Base-by-base conservation (phyloP, 2,329 filamentous ascomycete species). In the Hymenoscyphus infarciens region DNA sequence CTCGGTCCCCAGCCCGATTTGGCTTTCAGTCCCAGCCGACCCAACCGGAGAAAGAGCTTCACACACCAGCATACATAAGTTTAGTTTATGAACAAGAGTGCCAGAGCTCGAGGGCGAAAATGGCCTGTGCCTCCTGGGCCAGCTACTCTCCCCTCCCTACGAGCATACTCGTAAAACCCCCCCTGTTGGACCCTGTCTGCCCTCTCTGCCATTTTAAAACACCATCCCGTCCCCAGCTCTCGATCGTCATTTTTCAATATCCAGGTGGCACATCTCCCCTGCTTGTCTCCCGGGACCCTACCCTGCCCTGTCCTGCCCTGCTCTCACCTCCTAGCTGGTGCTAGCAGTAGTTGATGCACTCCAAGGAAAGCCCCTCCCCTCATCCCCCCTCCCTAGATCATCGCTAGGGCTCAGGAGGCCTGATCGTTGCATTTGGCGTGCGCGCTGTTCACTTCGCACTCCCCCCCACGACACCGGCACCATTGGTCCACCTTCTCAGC, bases 361-460 rank as follows among this genome's bases (percentile, higher is more conserved):
- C 33, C 59, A 38, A 31, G 49, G 58, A 45, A 45, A 29, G 25
- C 39, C 39, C 39, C 56, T 58, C 55, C 54, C 39, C 53, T 56
- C 56, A 35, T 29, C 13, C 15, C n/a, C 60, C 61, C 56, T 59
- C 61, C 53, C 27, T 49, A 39, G 52, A 54, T 42, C 54, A 60
- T 57, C 57, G 45, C 61, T 56, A 45, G 61, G 27, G 39, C 39
- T 45, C 53, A 11, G 27, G 52, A 60, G 61, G 49, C 61, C 42
- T 60, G 45, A 60, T 63, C 57, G 61, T 58, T 63, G 57, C 61
- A 59, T n/a, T 33, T 49, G 57, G 52, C 52, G 56, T 57, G 61
- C 61, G 57, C 54, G 61, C 53, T 60, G 61, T 53, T 57, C 61
- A 52, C 61, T 39, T 60, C 58, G 33, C 33, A 35, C 49, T 33